These are phyloP conservation scores for Toxoplasma gondii DNA, from an alignment of 169 alveolate species.

Conservation along the genomic window DNA sequence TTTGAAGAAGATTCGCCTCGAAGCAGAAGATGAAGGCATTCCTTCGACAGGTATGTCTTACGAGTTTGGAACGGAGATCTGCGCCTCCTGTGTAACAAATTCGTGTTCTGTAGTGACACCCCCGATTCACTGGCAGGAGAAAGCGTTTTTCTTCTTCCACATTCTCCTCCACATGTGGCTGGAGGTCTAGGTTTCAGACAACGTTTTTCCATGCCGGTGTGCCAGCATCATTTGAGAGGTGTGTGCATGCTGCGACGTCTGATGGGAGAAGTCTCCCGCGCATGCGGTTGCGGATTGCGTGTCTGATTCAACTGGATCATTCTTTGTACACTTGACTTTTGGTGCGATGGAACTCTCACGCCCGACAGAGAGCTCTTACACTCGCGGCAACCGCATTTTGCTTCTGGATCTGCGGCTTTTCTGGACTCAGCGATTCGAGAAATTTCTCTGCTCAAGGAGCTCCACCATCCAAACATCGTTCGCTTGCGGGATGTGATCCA, in stretches of 20 bases:
- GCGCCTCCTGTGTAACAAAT: too few relatives aligned
- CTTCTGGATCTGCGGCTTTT: neutral
- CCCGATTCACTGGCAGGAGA: neutral
- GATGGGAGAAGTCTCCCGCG: too few relatives aligned
- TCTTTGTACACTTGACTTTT: too few relatives aligned
- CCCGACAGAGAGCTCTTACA: too few relatives aligned
- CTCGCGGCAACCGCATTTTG: neutral
- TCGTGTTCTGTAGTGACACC: neutral
- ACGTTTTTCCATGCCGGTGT: too few relatives aligned
- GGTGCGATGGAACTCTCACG: too few relatives aligned
- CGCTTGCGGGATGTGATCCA: constrained; percentile 97
- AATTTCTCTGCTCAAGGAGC: constrained; percentile 92
- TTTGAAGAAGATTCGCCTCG: constrained; percentile 96
- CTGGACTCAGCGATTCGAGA: constrained; percentile 86
- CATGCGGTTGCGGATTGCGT: too few relatives aligned
- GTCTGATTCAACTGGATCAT: too few relatives aligned
- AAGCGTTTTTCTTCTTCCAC: neutral
- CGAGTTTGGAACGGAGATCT: too few relatives aligned
- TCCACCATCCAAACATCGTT: constrained; percentile 99
- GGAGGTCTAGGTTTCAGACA: neutral
- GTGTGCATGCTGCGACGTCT: too few relatives aligned
- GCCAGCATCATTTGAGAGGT: too few relatives aligned
- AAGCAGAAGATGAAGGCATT: constrained; percentile 98
- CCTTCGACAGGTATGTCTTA: constrained; percentile 90
- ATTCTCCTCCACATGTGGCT: neutral